Percentiles rank a stretch among this genome's conserved stretches.
Conservation (phyloP, 202 grass and related monocot species). For the Tripidium arundinaceum region DNA sequence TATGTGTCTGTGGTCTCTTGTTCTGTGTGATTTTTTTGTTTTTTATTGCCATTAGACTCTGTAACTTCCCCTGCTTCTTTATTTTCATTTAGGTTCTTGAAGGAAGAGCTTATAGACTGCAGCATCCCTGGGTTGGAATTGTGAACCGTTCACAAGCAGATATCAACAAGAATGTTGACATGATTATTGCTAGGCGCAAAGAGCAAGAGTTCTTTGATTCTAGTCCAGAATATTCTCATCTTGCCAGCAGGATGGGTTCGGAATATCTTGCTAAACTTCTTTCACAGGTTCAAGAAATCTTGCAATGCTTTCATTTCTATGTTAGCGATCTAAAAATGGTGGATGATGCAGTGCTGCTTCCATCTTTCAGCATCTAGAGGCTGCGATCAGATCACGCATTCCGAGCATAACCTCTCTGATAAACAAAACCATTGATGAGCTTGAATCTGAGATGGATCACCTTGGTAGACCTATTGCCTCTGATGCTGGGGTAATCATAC, state of each 20-base stretch:
- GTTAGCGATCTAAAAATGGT: constrained; percentile 17
- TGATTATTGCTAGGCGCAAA: too few species aligned
- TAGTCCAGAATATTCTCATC: neutral
- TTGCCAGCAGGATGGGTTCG: constrained; percentile 68
- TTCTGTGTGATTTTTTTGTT: neutral
- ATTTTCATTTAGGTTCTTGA: too few species aligned
- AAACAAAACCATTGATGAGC: constrained; percentile 88
- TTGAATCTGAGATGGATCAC: constrained; percentile 90
- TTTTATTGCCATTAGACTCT: neutral
- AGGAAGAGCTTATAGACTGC: too few species aligned
- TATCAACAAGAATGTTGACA: too few species aligned
- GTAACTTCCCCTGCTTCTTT: neutral
- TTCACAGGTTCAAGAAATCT: constrained; percentile 14
- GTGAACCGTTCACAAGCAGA: too few species aligned
- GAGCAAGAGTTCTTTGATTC: too few species aligned
- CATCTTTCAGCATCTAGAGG: constrained; percentile 68
- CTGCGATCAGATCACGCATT: constrained; percentile 73
- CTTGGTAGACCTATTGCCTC: constrained; percentile 81
- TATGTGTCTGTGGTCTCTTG: constrained; percentile 33
- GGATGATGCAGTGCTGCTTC: constrained; percentile 25
- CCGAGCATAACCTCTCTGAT: constrained; percentile 90
- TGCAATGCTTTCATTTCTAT: constrained; percentile 1
- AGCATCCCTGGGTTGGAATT: too few species aligned
- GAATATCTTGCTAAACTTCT: neutral
- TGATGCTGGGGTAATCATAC: constrained; percentile 70